Conservation (phyloP, 225 moss, liverwort and hornwort species). For the Asterella californica region DNA sequence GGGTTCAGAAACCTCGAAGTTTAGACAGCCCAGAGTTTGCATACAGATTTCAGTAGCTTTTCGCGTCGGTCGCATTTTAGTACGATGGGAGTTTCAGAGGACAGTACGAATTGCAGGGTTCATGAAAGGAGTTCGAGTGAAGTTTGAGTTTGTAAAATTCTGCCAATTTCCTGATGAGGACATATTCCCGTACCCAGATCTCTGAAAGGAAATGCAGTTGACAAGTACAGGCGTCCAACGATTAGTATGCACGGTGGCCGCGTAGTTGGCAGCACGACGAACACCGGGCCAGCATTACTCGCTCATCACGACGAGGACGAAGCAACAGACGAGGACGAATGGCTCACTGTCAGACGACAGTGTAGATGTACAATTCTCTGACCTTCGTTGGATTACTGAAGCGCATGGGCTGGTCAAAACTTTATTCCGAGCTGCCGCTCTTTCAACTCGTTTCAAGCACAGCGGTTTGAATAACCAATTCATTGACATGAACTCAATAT, state of each 20-base stretch:
- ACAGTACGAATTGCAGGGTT: not conserved
- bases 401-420: not conserved
- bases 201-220: not conserved
- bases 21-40: no score
- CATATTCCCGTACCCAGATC: not conserved
- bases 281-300: slow-evolving; percentile 19
- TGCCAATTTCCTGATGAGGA: not conserved
- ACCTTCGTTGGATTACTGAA: not conserved
- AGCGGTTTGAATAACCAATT: not conserved
- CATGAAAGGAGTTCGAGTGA: not conserved
- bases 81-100: no score
- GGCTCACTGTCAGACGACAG: slow-evolving; percentile 28
- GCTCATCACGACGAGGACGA: slow-evolving; percentile 25
- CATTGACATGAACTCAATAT: not conserved
- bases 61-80: no score
- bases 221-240: slow-evolving; percentile 37
- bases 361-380: slow-evolving; percentile 40
- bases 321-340: slow-evolving; percentile 35
- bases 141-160: not conserved
- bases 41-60: no score
- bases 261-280: slow-evolving; percentile 20
- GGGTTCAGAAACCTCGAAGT: no score
- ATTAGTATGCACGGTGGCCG: slow-evolving; percentile 41
- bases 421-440: not conserved
- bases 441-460: not conserved